Base-by-base conservation (phyloP, 164 flowering plant genomes). In the Paratinospora sagittata region DNA sequence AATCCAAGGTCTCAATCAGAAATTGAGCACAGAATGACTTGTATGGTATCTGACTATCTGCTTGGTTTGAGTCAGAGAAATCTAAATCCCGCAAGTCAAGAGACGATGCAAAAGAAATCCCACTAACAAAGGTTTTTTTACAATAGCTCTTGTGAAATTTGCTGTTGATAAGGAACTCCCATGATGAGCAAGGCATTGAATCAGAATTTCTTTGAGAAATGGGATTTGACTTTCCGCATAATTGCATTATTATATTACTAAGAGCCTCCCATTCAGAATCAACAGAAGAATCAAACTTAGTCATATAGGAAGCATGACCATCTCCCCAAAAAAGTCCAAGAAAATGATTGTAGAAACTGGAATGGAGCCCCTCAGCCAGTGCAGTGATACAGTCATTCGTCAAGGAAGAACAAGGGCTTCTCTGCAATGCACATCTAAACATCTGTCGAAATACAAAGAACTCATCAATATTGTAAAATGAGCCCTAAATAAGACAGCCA, bases 81-180 rank as follows among this genome's bases (percentile, higher is more conserved):
- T 78, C 74, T 6, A 72, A 34, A 63, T 73, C 81, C 58, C 49
- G 74, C 16, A 37, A 37, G 47, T 73, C 77, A 68, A 62, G 55
- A 27, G 73, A 69, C 17, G 43, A 41, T 69, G 64, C 75, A 75
- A 78, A 74, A 76, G 81, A 66, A 68, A 70, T 66, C 41, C 76
- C 81, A 72, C n/a, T n/a, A 55, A 21, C 24, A 55, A 55, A 55
- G 60, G 61, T 55, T 55, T 24, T 19, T 52, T 76, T 83, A 23
- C 71, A 49, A 67, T 90, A 92, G 67, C 76, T 81, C 79, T 83
- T 77, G 74, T 95, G 94, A 78, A 84, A 95, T 75, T 82, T 78
- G 80, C 96, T 95, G 75, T 77, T 79, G 34, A 83, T 45, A 66
- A 95, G 91, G 70, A 88, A 96, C 65, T 96, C 97, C 99, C 99